Evolutionary conservation across 768 basidiomycete species (phyloP), one percentile per base, ranked within the genome.

Genomic region (Xerocomellus amylosporus): DNA sequence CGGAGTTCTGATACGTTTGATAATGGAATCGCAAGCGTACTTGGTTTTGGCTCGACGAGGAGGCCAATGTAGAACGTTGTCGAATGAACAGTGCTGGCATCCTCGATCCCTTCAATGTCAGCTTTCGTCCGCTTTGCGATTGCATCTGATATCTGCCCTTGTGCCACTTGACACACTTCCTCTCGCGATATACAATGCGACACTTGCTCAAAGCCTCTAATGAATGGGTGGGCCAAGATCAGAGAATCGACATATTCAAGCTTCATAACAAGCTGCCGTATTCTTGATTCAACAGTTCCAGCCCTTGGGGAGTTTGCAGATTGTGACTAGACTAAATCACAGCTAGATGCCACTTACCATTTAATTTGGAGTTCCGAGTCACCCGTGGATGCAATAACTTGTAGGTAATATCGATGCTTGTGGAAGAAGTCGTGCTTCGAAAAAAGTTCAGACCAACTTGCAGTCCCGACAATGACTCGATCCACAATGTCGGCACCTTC

Each of bases 21-120:
- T 24, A 24, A 24, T 46, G 52, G 49, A 55, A 59, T 46, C 39
- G 47, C 54, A 61, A 58, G 79, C 81, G 76, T 74, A 97, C 95
- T 81, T 74, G 85, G 89, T 75, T 88, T 95, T 52, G 92, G 88
- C 70, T 93, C 89, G 58, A 99, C 90, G 41, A 86, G 83, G 52
- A 99, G 81, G 19, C 97, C 97, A 59, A 99, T 93, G 67, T 96
- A 99, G 73, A 97, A 98, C 2, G 90, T 93, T n/a, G 94, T 94
- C n/a, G 93, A 90, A 68, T 89, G 83, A 9, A 98, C 90, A n/a
- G 83, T 78, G 41, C 86, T 84, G 40, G 82, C 81, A 53, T 87
- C 88, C 56, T 89, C 85, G 63, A 86, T 85, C 61, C 79, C 85
- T 69, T 87, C 85, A 34, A 86, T 83, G 53, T 93, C 90, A 73